Evolutionary conservation across 23 red algal genomes (phyloP), one percentile per base, ranked within the genome.

Genomic region (Cyanidium caldarium): DNA sequence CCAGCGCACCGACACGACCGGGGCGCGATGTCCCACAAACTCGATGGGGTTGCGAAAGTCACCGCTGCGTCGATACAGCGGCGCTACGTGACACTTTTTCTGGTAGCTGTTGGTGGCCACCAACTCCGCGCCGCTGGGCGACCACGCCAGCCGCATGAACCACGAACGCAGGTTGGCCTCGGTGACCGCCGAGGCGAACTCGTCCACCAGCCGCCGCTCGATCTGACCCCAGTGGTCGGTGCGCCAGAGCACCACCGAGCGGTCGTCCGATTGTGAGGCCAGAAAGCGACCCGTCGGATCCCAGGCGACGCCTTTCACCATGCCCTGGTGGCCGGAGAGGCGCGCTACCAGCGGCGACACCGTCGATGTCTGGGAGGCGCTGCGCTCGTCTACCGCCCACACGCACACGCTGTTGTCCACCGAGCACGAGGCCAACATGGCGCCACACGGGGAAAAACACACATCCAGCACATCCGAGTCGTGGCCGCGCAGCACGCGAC

Each of bases 301-400:
- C 80, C 85, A 98, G 0, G 84, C 75, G 38, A 98, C 68, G 58
- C 92, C 92, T 58, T 98, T 98, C 16, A 98, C 92, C n/a, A 98
- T 71, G 35, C 92, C 86, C 17, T 42, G 39, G 28, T 68, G 66
- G 31, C 58, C 58, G 29, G 35, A 42, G 35, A 69, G 58, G 38
- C 66, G 58, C 5, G 75, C 67, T 16, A 70, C 7, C 31, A 78
- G 44, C n/a, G n/a, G n/a, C n/a, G n/a, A n/a, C n/a, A n/a, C n/a
- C n/a, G n/a, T n/a, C n/a, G n/a, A n/a, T n/a, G n/a, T 2, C 34
- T 19, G 39, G 42, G 42, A 16, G 42, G 16, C n/a, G 33, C 42
- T 69, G 10, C 38, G 23, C n/a, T 69, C 33, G n/a, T 61, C 51
- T 12, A 86, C 68, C 28, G 65, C 36, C 92, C 92, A 98, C 40